Evolutionary conservation across 148 eudicot species (phyloP).

Genomic region (Rhododendron mucronatum): DNA sequence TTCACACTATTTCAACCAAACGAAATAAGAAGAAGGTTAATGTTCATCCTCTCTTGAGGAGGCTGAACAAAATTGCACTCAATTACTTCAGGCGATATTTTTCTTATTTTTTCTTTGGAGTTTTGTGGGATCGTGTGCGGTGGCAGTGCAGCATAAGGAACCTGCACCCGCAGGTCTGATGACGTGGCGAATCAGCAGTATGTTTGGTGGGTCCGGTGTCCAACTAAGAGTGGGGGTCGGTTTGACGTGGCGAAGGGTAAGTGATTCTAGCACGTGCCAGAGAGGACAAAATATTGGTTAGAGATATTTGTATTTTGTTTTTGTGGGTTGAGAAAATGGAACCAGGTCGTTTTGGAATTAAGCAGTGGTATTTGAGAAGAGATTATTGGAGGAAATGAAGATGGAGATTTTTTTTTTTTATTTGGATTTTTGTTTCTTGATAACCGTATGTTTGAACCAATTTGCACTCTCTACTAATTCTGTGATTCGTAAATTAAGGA

Average conservation of each 20-base stretch:
- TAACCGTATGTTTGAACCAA: no score
- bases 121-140: not conserved
- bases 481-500: no score
- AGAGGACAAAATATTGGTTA: not conserved
- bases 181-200: not conserved
- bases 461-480: no score
- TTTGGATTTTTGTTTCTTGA: no score
- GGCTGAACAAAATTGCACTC: no score
- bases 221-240: not conserved
- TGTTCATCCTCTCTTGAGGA: no score
- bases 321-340: no score
- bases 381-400: not conserved
- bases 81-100: not conserved
- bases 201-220: not conserved
- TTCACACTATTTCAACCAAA: no score
- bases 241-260: not conserved
- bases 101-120: not conserved
- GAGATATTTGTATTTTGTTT: not conserved
- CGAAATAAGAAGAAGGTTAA: no score
- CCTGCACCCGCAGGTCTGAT: not conserved
- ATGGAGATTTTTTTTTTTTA: no score
- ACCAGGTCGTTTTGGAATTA: no score
- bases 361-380: not conserved
- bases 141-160: constrained; percentile 3
- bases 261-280: not conserved